A percentile compares a stretch with the other conserved stretches of the same genome.
These are phyloP conservation scores for Jacaranda mimosifolia DNA, from an alignment of 257 asterid species.

Conservation along the genomic window DNA sequence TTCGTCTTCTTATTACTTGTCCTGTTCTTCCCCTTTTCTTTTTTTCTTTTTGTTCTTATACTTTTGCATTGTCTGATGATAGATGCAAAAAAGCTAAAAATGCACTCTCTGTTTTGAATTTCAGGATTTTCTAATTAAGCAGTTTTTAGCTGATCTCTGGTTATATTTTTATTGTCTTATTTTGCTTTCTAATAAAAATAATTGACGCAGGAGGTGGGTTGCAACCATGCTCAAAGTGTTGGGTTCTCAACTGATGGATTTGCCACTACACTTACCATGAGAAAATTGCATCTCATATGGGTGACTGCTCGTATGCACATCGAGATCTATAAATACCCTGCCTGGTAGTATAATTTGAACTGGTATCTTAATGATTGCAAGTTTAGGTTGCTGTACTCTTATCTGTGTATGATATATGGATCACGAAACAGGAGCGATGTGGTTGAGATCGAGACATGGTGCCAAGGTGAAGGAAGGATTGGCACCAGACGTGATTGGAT, in stretches of 20 bases:
- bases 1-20: too few species aligned
- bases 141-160: not conserved
- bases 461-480: constrained; percentile 91
- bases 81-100: too few species aligned
- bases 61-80: too few species aligned
- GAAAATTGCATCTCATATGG: constrained; percentile 90
- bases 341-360: constrained; percentile 64
- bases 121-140: too few species aligned
- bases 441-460: constrained; percentile 98
- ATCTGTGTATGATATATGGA: constrained; percentile 21
- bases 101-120: too few species aligned
- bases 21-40: too few species aligned
- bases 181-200: constrained; percentile 23
- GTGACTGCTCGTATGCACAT: constrained; percentile 99
- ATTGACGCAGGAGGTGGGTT: constrained; percentile 80
- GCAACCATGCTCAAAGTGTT: constrained; percentile 95
- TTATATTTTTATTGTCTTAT: not conserved
- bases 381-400: constrained; percentile 20
- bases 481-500: constrained; percentile 98
- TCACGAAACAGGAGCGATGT: constrained; percentile 82
- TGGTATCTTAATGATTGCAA: constrained; percentile 1
- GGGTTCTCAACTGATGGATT: constrained; percentile 98
- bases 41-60: too few species aligned
- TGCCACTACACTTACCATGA: constrained; percentile 88
- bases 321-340: constrained; percentile 93